A percentile compares a stretch with the other conserved stretches of the same genome.
phyloP scores from a whole-genome alignment of 2,329 filamentous ascomycete genomes.

The Alternaria infectoria region DNA sequence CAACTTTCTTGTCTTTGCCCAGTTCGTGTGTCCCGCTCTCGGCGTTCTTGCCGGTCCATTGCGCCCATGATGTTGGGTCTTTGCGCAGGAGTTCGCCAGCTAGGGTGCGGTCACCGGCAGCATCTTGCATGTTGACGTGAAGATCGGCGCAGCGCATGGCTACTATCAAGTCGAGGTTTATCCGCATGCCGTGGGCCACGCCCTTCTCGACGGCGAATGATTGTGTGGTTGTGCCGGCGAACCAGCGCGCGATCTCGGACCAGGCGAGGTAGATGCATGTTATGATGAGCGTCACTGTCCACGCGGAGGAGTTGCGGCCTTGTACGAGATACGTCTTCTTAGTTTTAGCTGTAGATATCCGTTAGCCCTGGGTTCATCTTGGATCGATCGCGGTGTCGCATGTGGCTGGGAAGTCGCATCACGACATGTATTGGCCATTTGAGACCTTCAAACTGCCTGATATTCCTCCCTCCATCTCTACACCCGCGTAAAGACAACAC shows the following conservation, averaged over 20 bases:
- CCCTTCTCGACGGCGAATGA: conserved; percentile 94
- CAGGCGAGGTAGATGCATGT: conserved; percentile 77
- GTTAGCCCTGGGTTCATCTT: conserved; percentile 13
- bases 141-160: conserved; percentile 85
- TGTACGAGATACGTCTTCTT: conserved; percentile 90
- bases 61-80: conserved; percentile 79
- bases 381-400: not conserved
- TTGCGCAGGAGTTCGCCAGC: conserved; percentile 75
- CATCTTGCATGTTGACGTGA: conserved; percentile 97
- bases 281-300: conserved; percentile 82
- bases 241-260: conserved; percentile 83
- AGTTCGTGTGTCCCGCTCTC: conserved; percentile 56
- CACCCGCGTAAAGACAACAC: conserved; percentile 43
- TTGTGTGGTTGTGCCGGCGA: conserved; percentile 81
- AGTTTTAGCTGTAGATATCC: conserved; percentile 75
- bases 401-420: not conserved
- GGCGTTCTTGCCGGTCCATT: conserved; percentile 77
- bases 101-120: conserved; percentile 87
- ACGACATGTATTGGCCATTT: not conserved
- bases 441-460: not conserved
- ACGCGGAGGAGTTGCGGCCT: conserved; percentile 87
- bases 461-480: not conserved
- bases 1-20: conserved; percentile 48
- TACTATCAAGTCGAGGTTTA: conserved; percentile 94
- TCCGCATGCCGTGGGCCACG: conserved; percentile 83